phyloP scores from a whole-genome alignment of 2,329 filamentous ascomycete species.

The Knoxdaviesia capensis region DNA sequence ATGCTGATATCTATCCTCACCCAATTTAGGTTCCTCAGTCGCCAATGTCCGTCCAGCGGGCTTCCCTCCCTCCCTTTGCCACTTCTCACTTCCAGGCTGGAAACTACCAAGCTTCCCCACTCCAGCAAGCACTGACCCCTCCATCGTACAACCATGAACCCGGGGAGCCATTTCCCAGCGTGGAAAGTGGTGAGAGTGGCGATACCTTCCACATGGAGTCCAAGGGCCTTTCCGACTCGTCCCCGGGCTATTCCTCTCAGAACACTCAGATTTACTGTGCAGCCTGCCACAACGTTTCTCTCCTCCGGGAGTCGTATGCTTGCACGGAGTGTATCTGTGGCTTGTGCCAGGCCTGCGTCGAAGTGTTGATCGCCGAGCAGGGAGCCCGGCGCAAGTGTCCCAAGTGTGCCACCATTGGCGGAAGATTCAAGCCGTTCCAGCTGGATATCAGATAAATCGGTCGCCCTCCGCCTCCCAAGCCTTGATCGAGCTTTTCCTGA shows the following conservation, averaged over 20 bases:
- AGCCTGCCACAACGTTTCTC: slow-evolving; percentile 58
- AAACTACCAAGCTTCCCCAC: slow-evolving; percentile 70
- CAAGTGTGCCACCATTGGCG: slow-evolving; percentile 58
- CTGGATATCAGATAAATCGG: slow-evolving; percentile 49
- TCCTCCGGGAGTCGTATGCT: slow-evolving; percentile 69
- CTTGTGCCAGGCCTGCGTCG: slow-evolving; percentile 73
- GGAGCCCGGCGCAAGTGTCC: slow-evolving; percentile 60
- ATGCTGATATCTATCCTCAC: not conserved
- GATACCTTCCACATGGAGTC: slow-evolving; percentile 53
- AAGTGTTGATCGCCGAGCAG: slow-evolving; percentile 57
- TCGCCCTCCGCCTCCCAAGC: not conserved
- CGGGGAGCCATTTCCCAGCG: slow-evolving; percentile 69
- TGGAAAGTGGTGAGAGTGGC: slow-evolving; percentile 57
- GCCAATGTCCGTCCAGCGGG: slow-evolving; percentile 40
- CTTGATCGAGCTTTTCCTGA: not conserved
- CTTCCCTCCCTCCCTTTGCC: slow-evolving; percentile 39
- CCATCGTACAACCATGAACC: slow-evolving; percentile 48
- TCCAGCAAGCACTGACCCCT: slow-evolving; percentile 79
- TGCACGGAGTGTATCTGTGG: slow-evolving; percentile 95
- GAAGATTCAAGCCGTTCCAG: slow-evolving; percentile 69
- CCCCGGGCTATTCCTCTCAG: slow-evolving; percentile 52
- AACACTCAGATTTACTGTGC: slow-evolving; percentile 83
- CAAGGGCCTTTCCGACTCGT: slow-evolving; percentile 47
- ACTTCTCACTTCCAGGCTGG: slow-evolving; percentile 37
- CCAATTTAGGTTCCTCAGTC: slow-evolving; percentile 37